Percentiles rank a stretch among this genome's conserved stretches.
Conservation (phyloP, 139 green algal species). For the Tetratostichococcus sp. region DNA sequence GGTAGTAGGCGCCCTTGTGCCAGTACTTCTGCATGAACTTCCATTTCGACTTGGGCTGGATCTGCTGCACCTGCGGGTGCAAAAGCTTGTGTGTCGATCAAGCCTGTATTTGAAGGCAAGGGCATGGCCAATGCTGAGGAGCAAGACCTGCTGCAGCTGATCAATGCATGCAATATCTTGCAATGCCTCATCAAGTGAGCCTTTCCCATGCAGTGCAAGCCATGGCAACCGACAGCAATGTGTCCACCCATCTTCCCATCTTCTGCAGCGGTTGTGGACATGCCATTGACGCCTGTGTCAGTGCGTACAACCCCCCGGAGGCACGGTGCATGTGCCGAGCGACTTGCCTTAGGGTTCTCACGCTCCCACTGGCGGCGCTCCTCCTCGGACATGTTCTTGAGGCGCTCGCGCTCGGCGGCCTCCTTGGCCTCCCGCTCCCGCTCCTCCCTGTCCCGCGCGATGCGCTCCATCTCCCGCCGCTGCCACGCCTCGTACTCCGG, state of each 20-base stretch:
- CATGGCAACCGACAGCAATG: too few species aligned
- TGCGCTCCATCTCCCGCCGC: slow-evolving; percentile 69
- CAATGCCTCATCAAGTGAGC: too few species aligned
- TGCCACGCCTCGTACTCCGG: slow-evolving; percentile 83
- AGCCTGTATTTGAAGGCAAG: too few species aligned
- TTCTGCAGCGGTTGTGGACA: too few species aligned
- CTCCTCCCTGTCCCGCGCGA: slow-evolving; percentile 51
- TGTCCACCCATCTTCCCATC: too few species aligned
- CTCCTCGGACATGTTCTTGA: slow-evolving; percentile 84
- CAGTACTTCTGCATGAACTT: slow-evolving; percentile 98
- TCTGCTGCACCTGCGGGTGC: neutral
- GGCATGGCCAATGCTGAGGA: too few species aligned
- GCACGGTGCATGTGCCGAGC: neutral
- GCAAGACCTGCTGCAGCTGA: too few species aligned
- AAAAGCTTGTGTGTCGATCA: too few species aligned
- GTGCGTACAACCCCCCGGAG: too few species aligned
- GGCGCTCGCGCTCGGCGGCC: slow-evolving; percentile 59
- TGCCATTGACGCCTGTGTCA: too few species aligned
- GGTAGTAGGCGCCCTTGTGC: slow-evolving; percentile 97
- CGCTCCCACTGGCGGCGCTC: slow-evolving; percentile 65
- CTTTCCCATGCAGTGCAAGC: too few species aligned
- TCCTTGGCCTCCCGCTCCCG: slow-evolving; percentile 39
- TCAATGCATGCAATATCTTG: too few species aligned
- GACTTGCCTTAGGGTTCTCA: slow-evolving; percentile 71
- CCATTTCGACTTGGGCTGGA: slow-evolving; percentile 60